phyloP scores from a whole-genome alignment of 2,329 filamentous ascomycete genomes.

The Colletotrichum sp. region DNA sequence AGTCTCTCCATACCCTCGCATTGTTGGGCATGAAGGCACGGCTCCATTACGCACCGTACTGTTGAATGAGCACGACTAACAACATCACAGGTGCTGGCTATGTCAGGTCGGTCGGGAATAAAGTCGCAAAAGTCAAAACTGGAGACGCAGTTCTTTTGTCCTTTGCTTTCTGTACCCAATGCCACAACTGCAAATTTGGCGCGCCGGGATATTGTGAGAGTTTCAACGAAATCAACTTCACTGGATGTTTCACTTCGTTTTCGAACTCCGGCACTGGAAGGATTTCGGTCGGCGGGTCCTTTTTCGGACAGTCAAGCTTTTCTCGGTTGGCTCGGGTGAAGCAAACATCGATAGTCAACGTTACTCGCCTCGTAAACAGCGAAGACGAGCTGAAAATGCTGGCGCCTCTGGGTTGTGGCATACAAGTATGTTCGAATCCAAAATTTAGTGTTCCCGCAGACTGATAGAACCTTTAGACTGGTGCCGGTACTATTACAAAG shows the following conservation, averaged over 20 bases:
- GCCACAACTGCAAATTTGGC: not conserved
- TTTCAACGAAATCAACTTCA: not conserved
- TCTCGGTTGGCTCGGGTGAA: not conserved
- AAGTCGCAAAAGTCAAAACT: not conserved
- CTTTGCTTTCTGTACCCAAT: not conserved
- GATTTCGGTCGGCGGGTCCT: not conserved
- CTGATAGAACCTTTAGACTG: not conserved
- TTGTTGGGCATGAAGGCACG: not conserved
- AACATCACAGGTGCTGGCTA: not conserved
- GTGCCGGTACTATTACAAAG: not conserved
- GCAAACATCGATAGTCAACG: not conserved
- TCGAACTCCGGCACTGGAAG: not conserved
- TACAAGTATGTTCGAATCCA: not conserved
- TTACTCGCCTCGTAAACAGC: not conserved
- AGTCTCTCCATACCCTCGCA: not conserved
- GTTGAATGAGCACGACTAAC: not conserved
- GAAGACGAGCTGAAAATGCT: not conserved
- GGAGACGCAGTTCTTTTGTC: not conserved
- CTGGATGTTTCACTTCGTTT: not conserved
- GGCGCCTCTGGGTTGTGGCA: not conserved
- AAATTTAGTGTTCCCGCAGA: accelerated
- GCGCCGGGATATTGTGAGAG: not conserved
- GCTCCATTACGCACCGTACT: not conserved
- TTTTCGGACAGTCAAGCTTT: not conserved
- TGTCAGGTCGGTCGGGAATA: not conserved